A percentile compares a stretch with the other conserved stretches of the same genome.
These are phyloP conservation scores for Leavenworthia alabamica DNA, from an alignment of 345 rosid genomes.

Conservation along the genomic window DNA sequence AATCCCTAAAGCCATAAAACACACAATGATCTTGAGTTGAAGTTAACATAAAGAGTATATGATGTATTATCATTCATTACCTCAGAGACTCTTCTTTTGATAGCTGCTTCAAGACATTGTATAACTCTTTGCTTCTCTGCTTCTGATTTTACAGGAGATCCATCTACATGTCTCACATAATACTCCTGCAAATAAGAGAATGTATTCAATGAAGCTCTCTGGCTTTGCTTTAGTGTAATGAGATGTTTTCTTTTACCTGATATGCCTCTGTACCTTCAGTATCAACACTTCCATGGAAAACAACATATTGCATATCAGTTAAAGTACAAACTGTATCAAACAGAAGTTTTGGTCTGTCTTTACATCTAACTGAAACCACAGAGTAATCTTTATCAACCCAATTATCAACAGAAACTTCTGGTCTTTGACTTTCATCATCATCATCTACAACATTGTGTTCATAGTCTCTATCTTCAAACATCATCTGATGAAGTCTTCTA, in stretches of 20 bases:
- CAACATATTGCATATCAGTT: constrained; percentile 95
- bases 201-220: not conserved
- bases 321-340: constrained; percentile 82
- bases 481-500: constrained; percentile 96
- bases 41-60: not conserved
- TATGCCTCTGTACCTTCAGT: constrained; percentile 63
- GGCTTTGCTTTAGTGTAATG: not conserved
- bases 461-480: constrained; percentile 95
- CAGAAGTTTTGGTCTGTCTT: constrained; percentile 89
- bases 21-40: not conserved
- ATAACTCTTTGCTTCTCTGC: constrained; percentile 74
- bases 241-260: constrained; percentile 47
- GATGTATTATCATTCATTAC: constrained; percentile 23
- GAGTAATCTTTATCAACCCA: constrained; percentile 84
- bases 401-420: constrained; percentile 69
- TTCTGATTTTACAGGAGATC: constrained; percentile 80
- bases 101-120: constrained; percentile 92
- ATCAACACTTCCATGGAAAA: constrained; percentile 78
- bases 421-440: constrained; percentile 54
- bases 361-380: constrained; percentile 66
- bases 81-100: constrained; percentile 89
- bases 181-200: constrained; percentile 51
- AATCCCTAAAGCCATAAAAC: constrained; percentile 50
- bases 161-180: constrained; percentile 78
- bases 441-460: constrained; percentile 44